Evolutionary conservation across 2,329 filamentous ascomycete species (phyloP).

Genomic region (Xylariaceae sp.): DNA sequence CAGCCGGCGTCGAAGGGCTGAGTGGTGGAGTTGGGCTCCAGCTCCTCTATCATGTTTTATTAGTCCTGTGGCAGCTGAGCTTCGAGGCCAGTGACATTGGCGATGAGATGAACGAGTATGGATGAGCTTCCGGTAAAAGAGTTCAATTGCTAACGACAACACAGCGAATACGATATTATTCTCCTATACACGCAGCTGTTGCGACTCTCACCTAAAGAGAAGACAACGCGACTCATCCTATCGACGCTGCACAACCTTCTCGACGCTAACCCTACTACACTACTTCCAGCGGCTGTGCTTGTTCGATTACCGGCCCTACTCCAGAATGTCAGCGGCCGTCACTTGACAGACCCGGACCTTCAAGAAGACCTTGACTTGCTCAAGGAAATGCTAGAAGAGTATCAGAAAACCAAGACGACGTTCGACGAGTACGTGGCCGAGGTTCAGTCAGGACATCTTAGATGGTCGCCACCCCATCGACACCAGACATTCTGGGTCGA

Average conservation of each 20-base stretch:
- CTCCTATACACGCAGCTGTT: constrained; percentile 88
- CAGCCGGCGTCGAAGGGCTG: constrained; percentile 57
- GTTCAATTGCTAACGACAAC: constrained; percentile 24
- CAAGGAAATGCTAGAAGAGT: constrained; percentile 59
- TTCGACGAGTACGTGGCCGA: constrained; percentile 89
- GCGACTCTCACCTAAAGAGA: constrained; percentile 91
- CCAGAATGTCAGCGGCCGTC: constrained; percentile 55
- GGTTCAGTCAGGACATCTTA: constrained; percentile 76
- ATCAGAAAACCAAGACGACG: constrained; percentile 66
- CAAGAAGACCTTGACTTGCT: constrained; percentile 56
- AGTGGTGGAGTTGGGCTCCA: constrained; percentile 87
- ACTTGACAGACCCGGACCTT: constrained; percentile 59
- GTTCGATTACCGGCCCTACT: constrained; percentile 70
- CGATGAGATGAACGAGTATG: constrained; percentile 78
- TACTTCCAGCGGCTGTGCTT: constrained; percentile 79
- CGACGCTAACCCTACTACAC: constrained; percentile 59
- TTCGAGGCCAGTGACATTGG: constrained; percentile 76
- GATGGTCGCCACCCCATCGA: constrained; percentile 88
- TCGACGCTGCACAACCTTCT: constrained; percentile 88
- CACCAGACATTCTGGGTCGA: constrained; percentile 86
- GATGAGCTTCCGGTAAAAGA: background rate
- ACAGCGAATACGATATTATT: constrained; percentile 85
- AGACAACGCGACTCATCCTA: constrained; percentile 86
- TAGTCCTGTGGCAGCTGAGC: constrained; percentile 94
- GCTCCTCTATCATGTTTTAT: constrained; percentile 85